Base-by-base conservation (phyloP, 108 stramenopile species). In the Aurantiochytrium sp. region DNA sequence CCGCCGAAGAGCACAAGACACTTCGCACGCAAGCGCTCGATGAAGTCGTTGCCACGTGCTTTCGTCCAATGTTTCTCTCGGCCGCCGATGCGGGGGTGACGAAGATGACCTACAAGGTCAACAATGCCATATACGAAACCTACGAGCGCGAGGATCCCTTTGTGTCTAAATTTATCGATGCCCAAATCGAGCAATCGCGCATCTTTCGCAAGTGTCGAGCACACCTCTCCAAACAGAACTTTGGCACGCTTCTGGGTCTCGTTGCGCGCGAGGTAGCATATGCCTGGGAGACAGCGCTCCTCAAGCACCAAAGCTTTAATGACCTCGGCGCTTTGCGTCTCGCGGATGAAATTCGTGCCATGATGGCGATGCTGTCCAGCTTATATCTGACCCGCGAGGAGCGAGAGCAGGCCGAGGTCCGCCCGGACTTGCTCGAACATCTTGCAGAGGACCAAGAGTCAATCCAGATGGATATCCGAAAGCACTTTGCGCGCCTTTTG, bases 71-170 rank as follows among this genome's bases (percentile, higher is more conserved):
- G 49, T 12, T 83, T 6, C 6, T 12, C 23, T 53, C 45, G 3
- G 51, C 49, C 4, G 51, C 51, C 25, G 76, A 83, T 23, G 76
- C 25, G 6, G 49, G 45, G 8, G 76, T 35, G 12, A 2, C 19
- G 45, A 83, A 12, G 16, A 83, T 83, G 49, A 83, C 76, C 51
- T 83, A 83, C 51, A 23, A 53, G 25, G 76, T 83, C 18, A 83
- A 83, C 28, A 53, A 83, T 28, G 49, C 12, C 45, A 53, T 23
- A 0, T 83, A 83, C 51, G 76, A 83, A 45, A 8, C n/a, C 6
- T 83, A 83, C 28, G 76, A 83, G 76, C 76, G 76, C 76, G 76
- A 83, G 51, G 76, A 83, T 23, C 76, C 76, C n/a, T 83, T 83
- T 35, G 76, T 83, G 3, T 53, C 51, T 18, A 83, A 83, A 4